Evolutionary conservation across 768 basidiomycete genomes (phyloP).

Genomic region (Naganishia onofrii): DNA sequence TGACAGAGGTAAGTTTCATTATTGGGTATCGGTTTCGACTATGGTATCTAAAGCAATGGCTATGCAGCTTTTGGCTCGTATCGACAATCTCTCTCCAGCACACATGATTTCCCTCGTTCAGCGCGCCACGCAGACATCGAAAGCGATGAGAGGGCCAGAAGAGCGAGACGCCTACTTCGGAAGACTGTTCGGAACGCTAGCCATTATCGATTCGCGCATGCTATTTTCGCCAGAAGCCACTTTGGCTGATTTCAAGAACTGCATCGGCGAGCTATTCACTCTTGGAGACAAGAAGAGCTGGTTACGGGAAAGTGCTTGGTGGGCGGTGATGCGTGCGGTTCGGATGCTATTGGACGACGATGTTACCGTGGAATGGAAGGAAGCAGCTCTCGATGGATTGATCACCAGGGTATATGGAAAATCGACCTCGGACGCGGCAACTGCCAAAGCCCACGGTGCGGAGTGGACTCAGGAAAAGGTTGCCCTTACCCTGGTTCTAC

Average conservation of each 20-base stretch:
- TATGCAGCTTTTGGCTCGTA: slow-evolving; percentile 69
- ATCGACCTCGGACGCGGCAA: slow-evolving; percentile 31
- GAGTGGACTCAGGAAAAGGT: slow-evolving; percentile 87
- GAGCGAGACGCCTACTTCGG: slow-evolving; percentile 90
- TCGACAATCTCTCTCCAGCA: slow-evolving; percentile 71
- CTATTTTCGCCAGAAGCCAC: slow-evolving; percentile 64
- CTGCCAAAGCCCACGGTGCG: slow-evolving; percentile 45
- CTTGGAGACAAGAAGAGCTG: slow-evolving; percentile 83
- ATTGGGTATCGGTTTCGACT: not conserved
- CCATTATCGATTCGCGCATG: slow-evolving; percentile 80
- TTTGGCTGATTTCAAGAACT: slow-evolving; percentile 61
- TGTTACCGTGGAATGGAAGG: slow-evolving; percentile 61
- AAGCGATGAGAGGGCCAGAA: slow-evolving; percentile 82
- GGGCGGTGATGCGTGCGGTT: slow-evolving; percentile 66
- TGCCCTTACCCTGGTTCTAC: slow-evolving; percentile 71
- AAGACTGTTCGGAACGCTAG: slow-evolving; percentile 80
- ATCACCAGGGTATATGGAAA: slow-evolving; percentile 61
- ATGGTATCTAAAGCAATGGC: not conserved
- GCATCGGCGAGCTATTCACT: slow-evolving; percentile 62
- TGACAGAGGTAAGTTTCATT: slow-evolving; percentile 73
- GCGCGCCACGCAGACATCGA: slow-evolving; percentile 67
- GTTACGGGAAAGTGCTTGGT: slow-evolving; percentile 89
- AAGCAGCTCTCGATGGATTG: slow-evolving; percentile 60
- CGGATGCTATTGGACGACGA: slow-evolving; percentile 61
- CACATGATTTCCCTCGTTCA: slow-evolving; percentile 75